Evolutionary conservation across 1,139 yeast genomes (phyloP).

Genomic region (Insectozyma bohioensis): DNA sequence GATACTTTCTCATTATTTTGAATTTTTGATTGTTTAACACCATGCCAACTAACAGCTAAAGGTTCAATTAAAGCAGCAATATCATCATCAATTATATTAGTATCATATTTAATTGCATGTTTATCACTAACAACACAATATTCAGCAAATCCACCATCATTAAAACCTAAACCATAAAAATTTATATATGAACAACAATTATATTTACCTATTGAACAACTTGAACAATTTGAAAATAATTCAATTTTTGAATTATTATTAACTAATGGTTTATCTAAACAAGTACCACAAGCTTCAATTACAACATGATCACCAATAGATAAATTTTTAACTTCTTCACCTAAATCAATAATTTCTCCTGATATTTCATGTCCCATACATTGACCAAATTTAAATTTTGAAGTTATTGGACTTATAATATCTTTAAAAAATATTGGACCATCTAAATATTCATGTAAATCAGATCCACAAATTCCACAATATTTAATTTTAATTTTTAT

Average conservation of each 20-base stretch:
- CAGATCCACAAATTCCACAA: constrained; percentile 64
- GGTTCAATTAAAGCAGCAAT: constrained; percentile 49
- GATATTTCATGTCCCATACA: constrained; percentile 57
- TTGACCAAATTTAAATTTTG: constrained; percentile 16
- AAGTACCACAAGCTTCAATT: constrained; percentile 54
- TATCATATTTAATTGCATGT: constrained; percentile 36
- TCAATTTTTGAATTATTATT: constrained; percentile 15
- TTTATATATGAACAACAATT: constrained; percentile 49
- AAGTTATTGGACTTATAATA: constrained; percentile 21
- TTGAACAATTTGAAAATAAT: constrained; percentile 37
- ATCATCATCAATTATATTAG: constrained; percentile 36
- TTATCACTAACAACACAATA: constrained; percentile 35
- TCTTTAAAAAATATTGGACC: constrained; percentile 50
- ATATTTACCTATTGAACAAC: constrained; percentile 43
- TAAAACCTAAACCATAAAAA: constrained; percentile 44
- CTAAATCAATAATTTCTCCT: constrained; percentile 39
- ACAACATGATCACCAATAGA: constrained; percentile 26
- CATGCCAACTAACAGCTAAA: constrained; percentile 49
- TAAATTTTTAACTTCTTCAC: constrained; percentile 13
- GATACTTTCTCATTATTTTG: constrained; percentile 45
- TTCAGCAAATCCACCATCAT: constrained; percentile 48
- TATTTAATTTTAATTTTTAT: constrained; percentile 50
- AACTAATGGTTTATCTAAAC: constrained; percentile 30
- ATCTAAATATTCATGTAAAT: constrained; percentile 52
- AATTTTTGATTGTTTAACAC: constrained; percentile 38